Evolutionary conservation across 2,329 filamentous ascomycete genomes (phyloP).

Genomic region (Aurifilum marmelostoma): DNA sequence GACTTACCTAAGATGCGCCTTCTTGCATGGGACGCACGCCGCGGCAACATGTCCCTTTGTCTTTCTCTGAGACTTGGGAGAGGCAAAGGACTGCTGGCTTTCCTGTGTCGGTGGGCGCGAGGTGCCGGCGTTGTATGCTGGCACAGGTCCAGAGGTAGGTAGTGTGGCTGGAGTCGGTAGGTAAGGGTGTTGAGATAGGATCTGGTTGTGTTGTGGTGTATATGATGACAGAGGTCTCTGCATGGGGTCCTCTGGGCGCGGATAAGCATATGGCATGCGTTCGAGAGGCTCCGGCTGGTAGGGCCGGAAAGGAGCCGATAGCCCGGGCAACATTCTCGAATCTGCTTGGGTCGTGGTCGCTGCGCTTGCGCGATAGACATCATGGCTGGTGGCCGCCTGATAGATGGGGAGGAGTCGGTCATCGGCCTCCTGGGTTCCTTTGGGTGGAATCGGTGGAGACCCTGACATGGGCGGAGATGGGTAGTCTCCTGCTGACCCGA

Average conservation of each 20-base stretch:
- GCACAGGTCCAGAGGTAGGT: constrained; percentile 41
- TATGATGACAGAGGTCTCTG: constrained; percentile 40
- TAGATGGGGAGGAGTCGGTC: constrained; percentile 57
- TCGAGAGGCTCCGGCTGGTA: constrained; percentile 46
- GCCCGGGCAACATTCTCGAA: constrained; percentile 38
- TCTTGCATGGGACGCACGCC: constrained; percentile 84
- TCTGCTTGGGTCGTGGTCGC: constrained; percentile 40
- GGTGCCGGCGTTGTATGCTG: constrained; percentile 37
- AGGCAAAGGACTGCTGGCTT: constrained; percentile 48
- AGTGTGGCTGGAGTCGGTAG: constrained; percentile 32
- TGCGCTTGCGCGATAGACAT: constrained; percentile 52
- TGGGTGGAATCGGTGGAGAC: constrained; percentile 64
- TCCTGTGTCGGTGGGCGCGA: constrained; percentile 47
- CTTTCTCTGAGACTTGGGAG: constrained; percentile 66
- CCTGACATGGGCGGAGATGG: constrained; percentile 77
- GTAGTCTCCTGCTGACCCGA: constrained; percentile 62
- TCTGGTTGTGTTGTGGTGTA: constrained; percentile 38
- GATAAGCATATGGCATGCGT: constrained; percentile 45
- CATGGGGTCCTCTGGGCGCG: constrained; percentile 43
- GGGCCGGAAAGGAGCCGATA: constrained; percentile 40
- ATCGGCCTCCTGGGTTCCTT: constrained; percentile 60
- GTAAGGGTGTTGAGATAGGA: constrained; percentile 39
- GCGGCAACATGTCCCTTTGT: constrained; percentile 83
- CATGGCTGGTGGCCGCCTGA: constrained; percentile 47
- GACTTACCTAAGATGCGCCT: constrained; percentile 72